Base-by-base conservation (phyloP, 768 basidiomycete genomes). In the Boletus tylopilopsis region DNA sequence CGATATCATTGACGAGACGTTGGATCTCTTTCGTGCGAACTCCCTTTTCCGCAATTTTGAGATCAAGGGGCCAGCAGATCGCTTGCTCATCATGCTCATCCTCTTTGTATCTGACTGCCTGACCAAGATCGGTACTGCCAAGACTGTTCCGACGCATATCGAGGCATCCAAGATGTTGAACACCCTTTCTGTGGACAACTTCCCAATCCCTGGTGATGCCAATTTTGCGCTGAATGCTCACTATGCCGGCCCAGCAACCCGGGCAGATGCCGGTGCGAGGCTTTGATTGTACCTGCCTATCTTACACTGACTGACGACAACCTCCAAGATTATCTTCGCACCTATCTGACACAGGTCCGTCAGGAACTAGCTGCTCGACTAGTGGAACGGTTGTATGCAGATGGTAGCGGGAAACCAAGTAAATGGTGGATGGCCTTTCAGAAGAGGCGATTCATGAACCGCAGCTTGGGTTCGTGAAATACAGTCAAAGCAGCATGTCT, bases 361-460 rank as follows among this genome's bases (percentile, higher is more conserved):
- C 92, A 96, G 69, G 96, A 99, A 64, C 75, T 94, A 18, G 89
- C 93, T 19, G 77, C 84, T 9, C 82, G 96, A 25, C 71, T 99
- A 42, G 81, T 93, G 13, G 93, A 94, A 62, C 77, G 83, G 44
- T 73, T 99, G 42, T 99, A 99, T 67, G 90, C 85, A 33, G 92
- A 95, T 66, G 94, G 94, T 6, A 87, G 89, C 4, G 87, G 87
- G 50, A 94, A 90, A 67, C 94, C 96, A 6, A 96, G 89, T 77
- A 99, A 99, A 70, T 99, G 96, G 96, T 99, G 96, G 96, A 95
- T 97, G 92, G 89, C 90, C 19, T 99, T 98, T 83, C 93, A 94
- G 71, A 97, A 96, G 80, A 81, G 94, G 64, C 82, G 90, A 22
- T 93, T 93, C 80, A 93, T 93, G 90, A 90, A 91, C 73, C 84